Evolutionary conservation across 495 filamentous ascomycete genomes (phyloP).

Genomic region (Xylaria castorea): DNA sequence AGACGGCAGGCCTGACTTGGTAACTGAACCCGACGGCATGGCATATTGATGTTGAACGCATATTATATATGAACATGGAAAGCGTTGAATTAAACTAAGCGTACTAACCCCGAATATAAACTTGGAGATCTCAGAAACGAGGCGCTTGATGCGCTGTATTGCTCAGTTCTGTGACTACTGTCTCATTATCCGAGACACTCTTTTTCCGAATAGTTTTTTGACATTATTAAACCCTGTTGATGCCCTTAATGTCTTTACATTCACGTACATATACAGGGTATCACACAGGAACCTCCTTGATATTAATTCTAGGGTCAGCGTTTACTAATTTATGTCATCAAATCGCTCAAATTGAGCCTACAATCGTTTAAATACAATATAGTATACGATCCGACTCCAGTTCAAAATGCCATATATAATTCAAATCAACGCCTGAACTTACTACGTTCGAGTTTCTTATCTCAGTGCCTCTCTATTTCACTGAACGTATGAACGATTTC

Average conservation of each 20-base stretch:
- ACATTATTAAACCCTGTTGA: background rate
- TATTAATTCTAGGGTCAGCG: background rate
- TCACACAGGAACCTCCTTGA: background rate
- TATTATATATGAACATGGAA: constrained; percentile 9
- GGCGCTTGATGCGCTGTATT: background rate
- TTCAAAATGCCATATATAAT: too few relatives aligned
- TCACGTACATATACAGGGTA: background rate
- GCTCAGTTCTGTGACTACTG: background rate
- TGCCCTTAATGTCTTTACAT: background rate
- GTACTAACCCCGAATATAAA: background rate
- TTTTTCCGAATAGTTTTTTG: background rate
- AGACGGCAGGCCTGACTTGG: background rate
- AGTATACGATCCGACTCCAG: too few relatives aligned
- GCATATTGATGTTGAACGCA: constrained; percentile 6
- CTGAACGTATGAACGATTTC: too few relatives aligned
- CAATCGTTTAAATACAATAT: too few relatives aligned
- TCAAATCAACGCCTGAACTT: too few relatives aligned
- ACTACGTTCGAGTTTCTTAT: background rate
- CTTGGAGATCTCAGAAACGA: background rate
- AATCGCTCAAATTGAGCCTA: background rate
- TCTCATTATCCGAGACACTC: background rate
- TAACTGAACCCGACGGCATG: background rate
- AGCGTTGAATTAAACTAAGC: background rate
- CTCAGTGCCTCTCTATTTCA: background rate
- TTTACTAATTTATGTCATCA: too few relatives aligned